A percentile compares a stretch with the other conserved stretches of the same genome.
These are phyloP conservation scores for Mycena vitilis DNA, from an alignment of 768 basidiomycete genomes.

Conservation along the genomic window DNA sequence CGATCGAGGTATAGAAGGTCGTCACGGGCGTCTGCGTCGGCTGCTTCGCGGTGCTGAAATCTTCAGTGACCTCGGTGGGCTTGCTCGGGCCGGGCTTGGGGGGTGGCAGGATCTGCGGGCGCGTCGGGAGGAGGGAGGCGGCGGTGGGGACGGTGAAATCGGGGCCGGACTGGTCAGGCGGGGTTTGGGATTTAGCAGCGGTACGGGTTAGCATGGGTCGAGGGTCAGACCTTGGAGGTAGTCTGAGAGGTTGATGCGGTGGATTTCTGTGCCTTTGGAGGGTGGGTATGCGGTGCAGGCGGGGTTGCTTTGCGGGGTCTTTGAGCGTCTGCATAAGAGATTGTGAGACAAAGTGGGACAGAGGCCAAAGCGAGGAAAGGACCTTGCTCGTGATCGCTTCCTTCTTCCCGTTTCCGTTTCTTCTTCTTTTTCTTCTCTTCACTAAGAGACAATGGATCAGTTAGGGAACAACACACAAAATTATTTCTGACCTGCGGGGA, in stretches of 20 bases:
- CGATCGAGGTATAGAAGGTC: slow-evolving; percentile 90
- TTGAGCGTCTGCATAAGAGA: slow-evolving; percentile 58
- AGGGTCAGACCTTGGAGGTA: slow-evolving; percentile 61
- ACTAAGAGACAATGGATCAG: slow-evolving; percentile 34
- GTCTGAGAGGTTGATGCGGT: slow-evolving; percentile 55
- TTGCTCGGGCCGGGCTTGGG: slow-evolving; percentile 87
- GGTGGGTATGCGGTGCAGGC: slow-evolving; percentile 52
- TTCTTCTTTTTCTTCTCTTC: slow-evolving; percentile 87
- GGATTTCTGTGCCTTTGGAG: slow-evolving; percentile 69
- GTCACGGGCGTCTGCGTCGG: slow-evolving; percentile 76
- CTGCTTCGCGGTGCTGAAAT: slow-evolving; percentile 87
- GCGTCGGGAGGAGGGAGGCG: slow-evolving; percentile 64
- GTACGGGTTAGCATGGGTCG: slow-evolving; percentile 1
- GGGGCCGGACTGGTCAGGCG: slow-evolving; percentile 49
- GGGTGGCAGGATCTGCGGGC: slow-evolving; percentile 70
- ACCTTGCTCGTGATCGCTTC: slow-evolving; percentile 71
- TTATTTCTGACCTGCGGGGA: slow-evolving; percentile 67
- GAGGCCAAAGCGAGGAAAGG: slow-evolving; percentile 17
- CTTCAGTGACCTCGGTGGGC: slow-evolving; percentile 85
- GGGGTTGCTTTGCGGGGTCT: slow-evolving; percentile 72
- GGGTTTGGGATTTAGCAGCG: slow-evolving; percentile 25
- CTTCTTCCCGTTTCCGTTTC: slow-evolving; percentile 84
- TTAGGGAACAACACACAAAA: slow-evolving; percentile 17
- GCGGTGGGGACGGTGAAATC: slow-evolving; percentile 72
- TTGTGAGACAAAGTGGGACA: slow-evolving; percentile 22